These are phyloP conservation scores for Metschnikowia kunwiensis DNA, from an alignment of 805 yeast species.

Conservation along the genomic window DNA sequence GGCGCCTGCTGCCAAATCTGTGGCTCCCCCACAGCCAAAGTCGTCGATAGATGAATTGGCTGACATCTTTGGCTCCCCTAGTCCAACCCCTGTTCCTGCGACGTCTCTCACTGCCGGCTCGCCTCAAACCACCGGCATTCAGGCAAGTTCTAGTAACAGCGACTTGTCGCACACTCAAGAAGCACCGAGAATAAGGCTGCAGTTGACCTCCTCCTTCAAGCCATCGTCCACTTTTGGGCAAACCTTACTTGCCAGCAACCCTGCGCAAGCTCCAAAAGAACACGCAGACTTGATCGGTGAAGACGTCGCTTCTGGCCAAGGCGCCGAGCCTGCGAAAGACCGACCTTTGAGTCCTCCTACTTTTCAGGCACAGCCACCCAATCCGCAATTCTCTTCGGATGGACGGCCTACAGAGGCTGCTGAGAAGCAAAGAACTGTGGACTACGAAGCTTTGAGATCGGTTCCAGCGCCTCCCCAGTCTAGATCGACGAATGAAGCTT, in stretches of 20 bases:
- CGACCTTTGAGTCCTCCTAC: not conserved
- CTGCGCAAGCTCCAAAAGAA: constrained; percentile 12
- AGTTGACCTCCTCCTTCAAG: constrained; percentile 50
- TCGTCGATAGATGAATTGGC: constrained; percentile 65
- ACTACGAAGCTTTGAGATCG: constrained; percentile 51
- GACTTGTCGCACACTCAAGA: constrained; percentile 28
- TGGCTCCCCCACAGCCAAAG: constrained; percentile 32
- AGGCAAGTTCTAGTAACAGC: constrained; percentile 31
- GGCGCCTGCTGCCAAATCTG: constrained; percentile 8
- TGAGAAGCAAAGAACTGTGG: constrained; percentile 23
- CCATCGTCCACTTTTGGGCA: constrained; percentile 90
- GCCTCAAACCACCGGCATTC: constrained; percentile 17
- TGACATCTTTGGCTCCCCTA: constrained; percentile 39
- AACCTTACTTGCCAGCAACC: constrained; percentile 43
- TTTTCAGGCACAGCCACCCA: not conserved
- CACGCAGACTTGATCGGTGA: constrained; percentile 30
- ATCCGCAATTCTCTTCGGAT: not conserved
- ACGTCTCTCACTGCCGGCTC: constrained; percentile 10
- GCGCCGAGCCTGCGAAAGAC: not conserved
- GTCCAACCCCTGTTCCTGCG: constrained; percentile 13
- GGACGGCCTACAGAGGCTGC: not conserved
- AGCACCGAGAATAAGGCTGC: constrained; percentile 33
- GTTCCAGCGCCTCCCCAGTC: constrained; percentile 44
- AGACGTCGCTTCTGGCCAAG: constrained; percentile 21
- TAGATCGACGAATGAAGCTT: not conserved